Base-by-base conservation (phyloP, 768 basidiomycete species). In the Arthromyces matolae region DNA sequence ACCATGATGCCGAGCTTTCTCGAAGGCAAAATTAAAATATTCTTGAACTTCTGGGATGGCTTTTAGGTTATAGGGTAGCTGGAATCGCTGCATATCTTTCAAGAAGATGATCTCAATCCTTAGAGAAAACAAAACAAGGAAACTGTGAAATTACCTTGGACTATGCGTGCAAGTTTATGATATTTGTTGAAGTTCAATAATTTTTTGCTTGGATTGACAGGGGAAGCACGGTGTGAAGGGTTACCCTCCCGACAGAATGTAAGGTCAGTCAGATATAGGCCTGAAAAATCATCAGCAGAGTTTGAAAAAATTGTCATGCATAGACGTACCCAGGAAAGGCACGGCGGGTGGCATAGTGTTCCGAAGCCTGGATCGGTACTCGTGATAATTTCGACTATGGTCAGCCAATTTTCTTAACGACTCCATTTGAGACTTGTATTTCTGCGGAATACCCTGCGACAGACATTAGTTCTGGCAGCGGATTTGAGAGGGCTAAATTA, bases 171-270 rank as follows among this genome's bases (percentile, higher is more conserved):
- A 49, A 94, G 76, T 63, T 91, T 95, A 60, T 89, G 87, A 59
- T 96, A 98, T 66, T 96, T 95, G 67, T 94, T 95, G 61, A 96
- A 93, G 67, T 99, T 99, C 63, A 98, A 76, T 31, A 99, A 69
- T 57, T 83, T 88, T 67, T 89, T 84, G 49, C 78, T 78, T 1
- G 86, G 74, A 45, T 83, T 83, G 47, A 80, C 65, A 0, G 93
- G 89, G 5, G 93, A 89, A 13, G 83, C 78, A 54, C 95, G 79
- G 57, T 86, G 75, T 12, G 89, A 86, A 13, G 90, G 86, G 63
- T 97, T 97, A 16, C 95, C 95, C 60, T 97, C 95, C 32, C 89
- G 82, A 62, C 92, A 95, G 67, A 98, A 98, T 5, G 93, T 97
- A 50, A 96, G 77, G 65, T 94, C 93, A 8, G 93, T 93, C 52